Base-by-base conservation (phyloP, 2,329 filamentous ascomycete species). In the Aspergillus bombycis region DNA sequence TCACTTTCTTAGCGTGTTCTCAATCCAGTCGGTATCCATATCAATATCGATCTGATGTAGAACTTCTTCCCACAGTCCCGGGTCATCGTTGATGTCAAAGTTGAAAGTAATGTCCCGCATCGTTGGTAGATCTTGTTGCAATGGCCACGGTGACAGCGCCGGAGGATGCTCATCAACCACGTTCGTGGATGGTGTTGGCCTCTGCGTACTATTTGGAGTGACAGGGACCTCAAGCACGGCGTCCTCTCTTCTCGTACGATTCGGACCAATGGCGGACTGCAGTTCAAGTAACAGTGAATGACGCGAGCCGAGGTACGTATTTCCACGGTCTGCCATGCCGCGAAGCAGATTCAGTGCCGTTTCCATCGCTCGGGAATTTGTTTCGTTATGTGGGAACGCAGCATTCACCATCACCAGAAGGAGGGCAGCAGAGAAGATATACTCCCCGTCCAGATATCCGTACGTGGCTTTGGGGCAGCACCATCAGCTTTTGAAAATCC, bases 401-500 rank as follows among this genome's bases (percentile, higher is more conserved):
- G 82, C 80, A 69, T 84, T 84, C 23, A 84, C 81, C 81, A 86
- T 84, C 28, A 86, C 81, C 6, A 87, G 78, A 2, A 86, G 78
- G 12, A 86, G 79, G 12, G 83, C 80, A 1, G 84, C 83, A 0
- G 82, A 85, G 67, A 86, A 86, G 28, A 82, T 79, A 67, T 86
- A 84, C 64, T 87, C 85, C 19, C 83, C 81, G 62, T 87, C 85
- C 77, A 86, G 84, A 69, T 85, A 87, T 28, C 85, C 85, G 67
- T 85, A 86, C 0, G 84, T 86, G 23, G 84, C 83, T 80, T 19
- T n/a, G 10, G 6, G 14, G 57, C 26, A 38, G 53, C 26, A 38
- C 2, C 19, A 46, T 16, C 16, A 19, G 41, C 2, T 21, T 28
- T 30, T n/a, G 16, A 23, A 64, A 16, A 19, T 38, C 21, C 6